A percentile compares a stretch with the other conserved stretches of the same genome.
Conservation (phyloP, 176 grass and related monocot species). For the Bolboschoenus planiculmis region DNA sequence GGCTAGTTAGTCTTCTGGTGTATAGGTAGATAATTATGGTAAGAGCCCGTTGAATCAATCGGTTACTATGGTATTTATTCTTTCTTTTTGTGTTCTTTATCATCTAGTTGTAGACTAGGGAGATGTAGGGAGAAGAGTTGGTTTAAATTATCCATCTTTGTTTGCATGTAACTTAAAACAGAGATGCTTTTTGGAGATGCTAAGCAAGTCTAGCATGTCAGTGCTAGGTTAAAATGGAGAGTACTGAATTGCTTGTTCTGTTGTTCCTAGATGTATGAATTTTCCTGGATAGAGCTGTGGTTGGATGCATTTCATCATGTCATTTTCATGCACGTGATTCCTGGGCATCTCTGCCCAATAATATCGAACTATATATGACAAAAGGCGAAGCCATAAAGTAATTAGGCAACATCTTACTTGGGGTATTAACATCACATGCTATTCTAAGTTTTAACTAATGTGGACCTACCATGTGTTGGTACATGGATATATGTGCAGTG, state of each 20-base stretch:
- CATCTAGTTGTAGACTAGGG: neutral
- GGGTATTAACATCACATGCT: neutral
- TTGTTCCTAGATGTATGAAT: neutral
- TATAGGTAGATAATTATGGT: constrained; percentile 17
- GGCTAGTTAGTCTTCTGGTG: constrained; percentile 17
- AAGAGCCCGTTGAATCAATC: neutral
- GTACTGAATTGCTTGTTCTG: neutral
- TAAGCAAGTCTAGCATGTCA: neutral
- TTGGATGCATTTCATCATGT: neutral
- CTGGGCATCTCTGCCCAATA: neutral
- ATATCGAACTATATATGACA: neutral
- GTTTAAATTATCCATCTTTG: constrained; percentile 18
- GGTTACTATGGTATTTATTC: constrained; percentile 8
- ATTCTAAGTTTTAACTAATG: neutral
- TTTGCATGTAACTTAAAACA: neutral
- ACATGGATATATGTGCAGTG: neutral
- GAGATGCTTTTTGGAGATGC: constrained; percentile 10
- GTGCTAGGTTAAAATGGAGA: neutral
- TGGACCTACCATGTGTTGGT: neutral
- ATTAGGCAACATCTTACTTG: neutral
- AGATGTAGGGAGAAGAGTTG: neutral
- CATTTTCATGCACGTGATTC: neutral
- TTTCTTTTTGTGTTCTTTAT: neutral
- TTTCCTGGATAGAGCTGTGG: neutral
- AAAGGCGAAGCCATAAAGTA: neutral